phyloP scores from a whole-genome alignment of 306 rosid genomes.

The Inga leiocalycina region DNA sequence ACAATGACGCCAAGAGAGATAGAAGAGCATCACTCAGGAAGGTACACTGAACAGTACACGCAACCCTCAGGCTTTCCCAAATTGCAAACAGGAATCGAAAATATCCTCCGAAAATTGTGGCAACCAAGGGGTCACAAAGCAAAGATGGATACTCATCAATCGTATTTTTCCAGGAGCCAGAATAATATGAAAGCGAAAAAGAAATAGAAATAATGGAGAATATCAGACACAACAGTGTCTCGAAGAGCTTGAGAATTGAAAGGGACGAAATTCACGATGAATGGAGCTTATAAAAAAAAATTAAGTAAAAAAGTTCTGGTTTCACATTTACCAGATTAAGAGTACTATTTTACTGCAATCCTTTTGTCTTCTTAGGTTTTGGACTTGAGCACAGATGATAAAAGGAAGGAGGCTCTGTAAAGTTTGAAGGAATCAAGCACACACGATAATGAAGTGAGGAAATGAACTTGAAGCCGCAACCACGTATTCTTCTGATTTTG shows the following conservation, averaged over 20 bases:
- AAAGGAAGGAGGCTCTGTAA: neutral
- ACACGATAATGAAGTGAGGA: neutral
- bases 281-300: neutral
- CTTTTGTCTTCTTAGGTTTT: neutral
- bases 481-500: neutral
- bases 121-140: constrained; percentile 2
- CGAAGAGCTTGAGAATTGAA: neutral
- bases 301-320: neutral
- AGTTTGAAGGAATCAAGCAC: neutral
- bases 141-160: constrained; percentile 34
- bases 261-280: neutral
- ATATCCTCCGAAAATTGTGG: constrained; percentile 38
- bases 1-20: neutral
- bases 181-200: neutral
- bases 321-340: neutral
- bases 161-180: constrained; percentile 18
- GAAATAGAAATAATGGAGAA: neutral
- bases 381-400: neutral
- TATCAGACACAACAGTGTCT: neutral
- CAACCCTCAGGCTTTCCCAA: neutral
- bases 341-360: neutral
- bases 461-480: neutral
- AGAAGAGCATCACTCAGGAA: neutral
- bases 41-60: neutral
- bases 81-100: constrained; percentile 20